Base-by-base conservation (phyloP, 2,329 filamentous ascomycete species). In the Colletotrichum tanaceti region DNA sequence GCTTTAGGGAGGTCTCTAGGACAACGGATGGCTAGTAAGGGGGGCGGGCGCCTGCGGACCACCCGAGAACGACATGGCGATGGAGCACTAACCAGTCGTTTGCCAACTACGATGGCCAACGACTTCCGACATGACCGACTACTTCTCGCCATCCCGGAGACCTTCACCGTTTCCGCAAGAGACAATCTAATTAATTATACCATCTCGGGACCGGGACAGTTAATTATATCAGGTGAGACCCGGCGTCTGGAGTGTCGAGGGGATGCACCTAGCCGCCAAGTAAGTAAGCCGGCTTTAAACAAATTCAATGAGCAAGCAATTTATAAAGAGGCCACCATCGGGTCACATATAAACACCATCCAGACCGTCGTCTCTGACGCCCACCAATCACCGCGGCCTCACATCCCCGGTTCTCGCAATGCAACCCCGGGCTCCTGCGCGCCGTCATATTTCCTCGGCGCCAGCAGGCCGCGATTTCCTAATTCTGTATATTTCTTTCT, bases 381-480 rank as follows among this genome's bases (percentile, higher is more conserved):
- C 43, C 57, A 39, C 63, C 66, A 69, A 66, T 67, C 49, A 62
- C 7, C 7, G 3, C 24, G n/a, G n/a, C 18, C 50, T 39, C n/a
- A 46, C 38, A 43, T 24, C 44, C 53, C 52, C 67, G 63, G 52
- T 54, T n/a, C 38, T 22, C 22, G 24, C 58, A 47, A 70, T 58
- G 67, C 58, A 44, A 70, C 52, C 52, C 53, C 58, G 41, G 28
- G 44, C 57, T 41, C 55, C 44, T 58, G 38, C 22, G 39, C 49
- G 55, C 49, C 57, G 57, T 69, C 49, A 61, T 62, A 60, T 50
- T 62, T 60, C 52, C 62, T 66, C 66, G 66, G 66, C 57, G 63
- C 50, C 47, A 46, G 35, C 24, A 46, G 39, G 49, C 66, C 66
- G 66, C 67, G 63, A 69, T 67, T 69, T 69, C 66, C 66, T 69